Evolutionary conservation across 2,329 filamentous ascomycete species (phyloP).

Genomic region (Aureobasidium lini): DNA sequence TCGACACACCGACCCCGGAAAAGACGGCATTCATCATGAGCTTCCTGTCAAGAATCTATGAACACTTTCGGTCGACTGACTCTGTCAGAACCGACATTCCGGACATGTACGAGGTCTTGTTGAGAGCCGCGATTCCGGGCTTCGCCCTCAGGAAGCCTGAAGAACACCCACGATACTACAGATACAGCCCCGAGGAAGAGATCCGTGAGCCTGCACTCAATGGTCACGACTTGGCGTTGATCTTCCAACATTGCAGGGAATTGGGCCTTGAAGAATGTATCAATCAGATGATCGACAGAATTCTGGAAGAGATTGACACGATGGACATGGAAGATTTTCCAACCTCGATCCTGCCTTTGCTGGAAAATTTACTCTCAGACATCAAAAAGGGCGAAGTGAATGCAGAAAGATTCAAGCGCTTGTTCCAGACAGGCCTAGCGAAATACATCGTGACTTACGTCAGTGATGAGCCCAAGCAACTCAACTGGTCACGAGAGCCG

Average conservation of each 20-base stretch:
- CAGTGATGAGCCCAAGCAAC: background rate
- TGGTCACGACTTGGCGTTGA: background rate
- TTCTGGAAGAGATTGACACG: background rate
- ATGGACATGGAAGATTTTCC: background rate
- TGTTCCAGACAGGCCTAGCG: background rate
- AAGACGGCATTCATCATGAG: background rate
- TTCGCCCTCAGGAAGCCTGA: background rate
- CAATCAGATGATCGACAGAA: background rate
- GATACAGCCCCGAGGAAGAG: background rate
- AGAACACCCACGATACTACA: background rate
- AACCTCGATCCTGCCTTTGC: background rate
- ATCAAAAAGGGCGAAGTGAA: background rate
- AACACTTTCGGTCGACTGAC: background rate
- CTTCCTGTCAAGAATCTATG: background rate
- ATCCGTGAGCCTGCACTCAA: background rate
- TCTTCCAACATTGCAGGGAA: background rate
- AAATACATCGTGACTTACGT: background rate
- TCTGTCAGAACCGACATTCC: background rate
- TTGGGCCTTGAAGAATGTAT: background rate
- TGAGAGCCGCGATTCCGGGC: background rate
- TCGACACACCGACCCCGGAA: background rate
- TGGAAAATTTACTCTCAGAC: background rate
- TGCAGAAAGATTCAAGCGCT: background rate
- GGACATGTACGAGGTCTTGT: background rate
- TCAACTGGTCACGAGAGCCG: background rate